Percentiles rank a stretch among this genome's conserved stretches.
Conservation (phyloP, 352 stramenopile genomes). For the Labyrinthula sp. region DNA sequence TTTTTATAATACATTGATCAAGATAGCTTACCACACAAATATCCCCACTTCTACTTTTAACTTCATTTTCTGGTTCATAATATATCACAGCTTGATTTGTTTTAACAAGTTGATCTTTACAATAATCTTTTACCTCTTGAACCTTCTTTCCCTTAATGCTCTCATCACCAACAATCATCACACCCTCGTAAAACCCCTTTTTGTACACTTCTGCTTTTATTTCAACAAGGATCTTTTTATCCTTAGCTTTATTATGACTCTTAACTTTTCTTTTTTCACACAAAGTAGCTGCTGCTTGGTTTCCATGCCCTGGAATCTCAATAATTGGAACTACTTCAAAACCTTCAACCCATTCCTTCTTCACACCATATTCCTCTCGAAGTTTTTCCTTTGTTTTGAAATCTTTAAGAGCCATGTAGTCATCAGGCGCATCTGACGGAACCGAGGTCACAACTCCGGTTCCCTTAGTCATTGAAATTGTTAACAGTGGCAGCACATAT, state of each 20-base stretch:
- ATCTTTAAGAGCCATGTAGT: constrained; percentile 93
- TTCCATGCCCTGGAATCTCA: constrained; percentile 90
- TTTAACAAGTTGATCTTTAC: constrained; percentile 85
- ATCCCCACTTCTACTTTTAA: constrained; percentile 87
- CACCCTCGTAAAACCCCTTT: constrained; percentile 95
- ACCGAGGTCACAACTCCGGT: constrained; percentile 97
- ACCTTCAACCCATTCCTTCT: constrained; percentile 86
- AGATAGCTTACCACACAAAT: constrained; percentile 96
- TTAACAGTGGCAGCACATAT: constrained; percentile 96
- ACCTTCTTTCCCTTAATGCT: constrained; percentile 44
- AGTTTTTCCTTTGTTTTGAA: constrained; percentile 93
- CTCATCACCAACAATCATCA: constrained; percentile 92
- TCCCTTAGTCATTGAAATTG: constrained; percentile 97
- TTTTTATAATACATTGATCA: no score
- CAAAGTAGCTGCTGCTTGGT: constrained; percentile 79
- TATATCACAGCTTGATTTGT: constrained; percentile 79
- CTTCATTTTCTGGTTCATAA: constrained; percentile 90
- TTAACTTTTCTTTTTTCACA: constrained; percentile 92
- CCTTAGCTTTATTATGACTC: constrained; percentile 87
- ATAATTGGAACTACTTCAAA: constrained; percentile 94
- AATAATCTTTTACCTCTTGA: constrained; percentile 85
- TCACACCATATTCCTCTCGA: constrained; percentile 91
- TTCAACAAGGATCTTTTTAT: constrained; percentile 93
- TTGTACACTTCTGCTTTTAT: constrained; percentile 94
- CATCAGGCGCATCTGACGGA: constrained; percentile 90